These are phyloP conservation scores for Emmonsia crescens DNA, from an alignment of 2,329 filamentous ascomycete genomes.

Conservation along the genomic window DNA sequence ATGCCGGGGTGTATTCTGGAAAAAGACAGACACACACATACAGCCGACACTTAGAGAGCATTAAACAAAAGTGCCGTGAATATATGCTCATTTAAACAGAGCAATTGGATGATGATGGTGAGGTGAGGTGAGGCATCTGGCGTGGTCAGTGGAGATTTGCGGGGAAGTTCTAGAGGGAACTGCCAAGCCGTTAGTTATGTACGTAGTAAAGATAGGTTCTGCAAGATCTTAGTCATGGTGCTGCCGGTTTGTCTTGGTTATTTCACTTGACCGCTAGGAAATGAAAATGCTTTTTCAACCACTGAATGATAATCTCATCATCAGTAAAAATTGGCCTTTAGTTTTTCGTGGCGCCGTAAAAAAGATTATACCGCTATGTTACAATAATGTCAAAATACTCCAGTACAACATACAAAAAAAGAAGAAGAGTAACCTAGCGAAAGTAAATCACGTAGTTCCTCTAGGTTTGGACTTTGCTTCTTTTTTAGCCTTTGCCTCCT, in stretches of 20 bases:
- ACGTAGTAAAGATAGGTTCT: neutral
- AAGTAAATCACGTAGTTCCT: slow-evolving; percentile 39
- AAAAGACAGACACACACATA: neutral
- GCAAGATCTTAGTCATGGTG: neutral
- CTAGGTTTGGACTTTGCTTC: slow-evolving; percentile 79
- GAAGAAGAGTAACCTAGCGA: neutral
- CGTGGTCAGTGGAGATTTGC: neutral
- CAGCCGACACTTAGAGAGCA: neutral
- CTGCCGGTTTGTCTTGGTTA: neutral
- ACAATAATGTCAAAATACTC: neutral
- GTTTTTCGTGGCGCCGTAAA: neutral
- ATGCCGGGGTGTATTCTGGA: neutral
- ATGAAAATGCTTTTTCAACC: neutral
- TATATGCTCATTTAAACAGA: neutral
- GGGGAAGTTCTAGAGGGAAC: neutral
- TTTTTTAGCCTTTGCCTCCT: slow-evolving; percentile 91
- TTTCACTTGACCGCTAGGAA: no score
- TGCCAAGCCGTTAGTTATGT: neutral
- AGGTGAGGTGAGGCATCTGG: neutral
- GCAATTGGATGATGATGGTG: neutral
- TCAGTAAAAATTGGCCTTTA: neutral
- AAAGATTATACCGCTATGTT: neutral
- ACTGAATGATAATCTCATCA: neutral
- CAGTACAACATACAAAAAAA: neutral
- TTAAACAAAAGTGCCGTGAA: neutral